Conservation (phyloP, 371 early-diverging fungal species). For the Dichotomocladium elegans region DNA sequence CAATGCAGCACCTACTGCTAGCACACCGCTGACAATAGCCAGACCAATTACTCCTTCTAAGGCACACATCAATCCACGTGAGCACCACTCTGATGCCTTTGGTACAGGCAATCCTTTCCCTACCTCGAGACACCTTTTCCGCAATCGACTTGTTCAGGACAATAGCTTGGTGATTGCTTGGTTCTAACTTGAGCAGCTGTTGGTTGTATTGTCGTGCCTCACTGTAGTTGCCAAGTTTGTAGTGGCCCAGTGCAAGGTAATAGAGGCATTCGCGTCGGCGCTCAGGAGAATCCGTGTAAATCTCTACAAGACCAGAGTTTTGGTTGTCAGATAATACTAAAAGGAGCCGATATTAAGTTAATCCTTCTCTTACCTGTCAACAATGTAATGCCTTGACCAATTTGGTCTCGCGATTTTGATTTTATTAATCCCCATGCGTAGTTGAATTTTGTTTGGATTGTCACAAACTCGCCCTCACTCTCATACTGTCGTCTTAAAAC, state of each 20-base stretch:
- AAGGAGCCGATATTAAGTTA: neutral
- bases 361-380: constrained; percentile 61
- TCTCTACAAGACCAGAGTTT: too few species aligned
- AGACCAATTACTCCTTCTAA: constrained; percentile 88
- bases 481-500: constrained; percentile 72
- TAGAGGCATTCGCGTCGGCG: constrained; percentile 93
- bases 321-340: neutral
- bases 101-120: neutral
- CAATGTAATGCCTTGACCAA: constrained; percentile 74
- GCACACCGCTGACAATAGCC: constrained; percentile 82
- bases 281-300: constrained; percentile 78
- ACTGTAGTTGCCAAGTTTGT: constrained; percentile 81
- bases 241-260: constrained; percentile 89
- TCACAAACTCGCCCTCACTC: constrained; percentile 61
- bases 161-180: constrained; percentile 79
- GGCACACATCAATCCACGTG: neutral
- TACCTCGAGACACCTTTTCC: constrained; percentile 78
- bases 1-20: constrained; percentile 59
- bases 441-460: constrained; percentile 92
- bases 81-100: too few species aligned
- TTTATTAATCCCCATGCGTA: constrained; percentile 92
- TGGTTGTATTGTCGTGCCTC: constrained; percentile 79
- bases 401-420: constrained; percentile 59
- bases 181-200: constrained; percentile 77
- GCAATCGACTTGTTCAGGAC: constrained; percentile 77